Evolutionary conservation across 108 stramenopile genomes (phyloP).

Genomic region (Thalassiosira profunda): DNA sequence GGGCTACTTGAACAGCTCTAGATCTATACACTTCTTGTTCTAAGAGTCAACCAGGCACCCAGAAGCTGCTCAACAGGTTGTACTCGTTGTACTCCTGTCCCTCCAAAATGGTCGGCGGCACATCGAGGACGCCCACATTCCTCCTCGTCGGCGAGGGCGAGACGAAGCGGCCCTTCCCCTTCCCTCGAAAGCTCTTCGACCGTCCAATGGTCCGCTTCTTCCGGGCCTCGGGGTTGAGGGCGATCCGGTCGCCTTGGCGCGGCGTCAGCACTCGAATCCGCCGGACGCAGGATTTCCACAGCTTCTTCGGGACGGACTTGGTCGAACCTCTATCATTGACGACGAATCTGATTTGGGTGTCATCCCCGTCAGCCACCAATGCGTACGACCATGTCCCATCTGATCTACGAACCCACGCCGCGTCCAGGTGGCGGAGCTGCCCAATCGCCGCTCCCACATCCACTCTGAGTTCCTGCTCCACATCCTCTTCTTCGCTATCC

Average conservation of each 20-base stretch:
- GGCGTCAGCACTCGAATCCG: conserved; percentile 25
- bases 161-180: conserved; percentile 9
- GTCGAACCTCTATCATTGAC: conserved; percentile 44
- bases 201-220: not conserved
- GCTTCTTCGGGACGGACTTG: conserved; percentile 34
- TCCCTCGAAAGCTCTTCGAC: conserved; percentile 2
- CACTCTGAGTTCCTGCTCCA: conserved; percentile 11
- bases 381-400: conserved; percentile 54
- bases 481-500: conserved; percentile 1
- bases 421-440: conserved; percentile 20
- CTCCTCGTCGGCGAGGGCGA: conserved; percentile 34
- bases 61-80: too few species aligned
- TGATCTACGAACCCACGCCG: conserved; percentile 43
- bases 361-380: conserved; percentile 22
- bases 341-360: conserved; percentile 35
- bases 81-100: not conserved
- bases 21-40: too few species aligned
- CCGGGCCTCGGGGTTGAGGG: not conserved
- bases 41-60: too few species aligned
- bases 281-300: conserved; percentile 40
- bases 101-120: conserved; percentile 25
- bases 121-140: conserved; percentile 5
- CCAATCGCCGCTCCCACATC: conserved; percentile 18
- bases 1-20: too few species aligned
- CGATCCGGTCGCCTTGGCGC: conserved; percentile 23